Base-by-base conservation (phyloP, 805 yeast genomes). In the Danielozyma ontarioensis region DNA sequence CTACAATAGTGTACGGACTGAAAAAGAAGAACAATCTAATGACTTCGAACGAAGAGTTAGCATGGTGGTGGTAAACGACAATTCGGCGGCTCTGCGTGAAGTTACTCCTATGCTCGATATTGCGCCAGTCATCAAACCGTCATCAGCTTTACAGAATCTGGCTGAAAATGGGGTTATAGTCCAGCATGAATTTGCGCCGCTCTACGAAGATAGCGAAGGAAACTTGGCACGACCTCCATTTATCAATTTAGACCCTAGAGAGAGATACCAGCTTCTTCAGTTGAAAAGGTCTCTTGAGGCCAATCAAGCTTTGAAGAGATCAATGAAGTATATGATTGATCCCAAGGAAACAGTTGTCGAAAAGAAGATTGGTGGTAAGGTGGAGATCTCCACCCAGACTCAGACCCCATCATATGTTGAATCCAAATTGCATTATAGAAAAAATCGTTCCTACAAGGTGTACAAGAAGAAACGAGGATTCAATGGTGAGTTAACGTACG, bases 371-470 rank as follows among this genome's bases (percentile, higher is more conserved):
- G 32, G 44, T 7, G 59, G 57, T 31, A 53, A 51, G 35, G 70
- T 65, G 4, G 71, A 67, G 35, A 56, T 66, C 2, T 35, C 66
- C 6, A 67, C 72, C 4, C 72, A 67, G 40, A 67, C 72, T 2
- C 64, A 55, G 31, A 57, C 59, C 35, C 23, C 40, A 21, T 48
- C 51, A 28, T 61, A 47, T 22, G 47, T 66, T 27, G 46, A 53
- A 15, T 50, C 45, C 17, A 37, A 49, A 11, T 50, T 65, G 35
- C 48, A 53, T 22, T 62, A 59, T 31, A 17, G 30, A 34, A 31
- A 38, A 16, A 31, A 17, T 17, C 34, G 28, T 7, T 32, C 36
- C 13, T 46, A 49, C 22, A 41, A 50, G 25, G 17, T 44, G 5
- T 51, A 51, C 31, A 48, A 46, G 14, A 39, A 35, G 4, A 43